These are phyloP conservation scores for Russula abietina DNA, from an alignment of 768 basidiomycete genomes.

Conservation along the genomic window DNA sequence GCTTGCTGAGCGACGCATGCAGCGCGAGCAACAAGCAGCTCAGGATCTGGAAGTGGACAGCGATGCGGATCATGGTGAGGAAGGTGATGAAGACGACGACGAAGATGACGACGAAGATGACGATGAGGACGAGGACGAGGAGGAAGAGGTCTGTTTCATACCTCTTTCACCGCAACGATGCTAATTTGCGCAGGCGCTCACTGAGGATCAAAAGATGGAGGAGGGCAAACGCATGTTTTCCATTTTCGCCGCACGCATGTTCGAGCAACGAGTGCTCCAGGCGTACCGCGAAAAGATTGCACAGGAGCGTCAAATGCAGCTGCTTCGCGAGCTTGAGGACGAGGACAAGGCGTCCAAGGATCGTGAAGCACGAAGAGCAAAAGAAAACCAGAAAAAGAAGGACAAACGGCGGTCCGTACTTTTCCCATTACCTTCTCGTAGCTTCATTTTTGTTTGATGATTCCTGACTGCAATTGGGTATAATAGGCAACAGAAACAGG, in stretches of 20 bases:
- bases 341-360: slow-evolving; percentile 86
- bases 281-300: slow-evolving; percentile 97
- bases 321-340: slow-evolving; percentile 91
- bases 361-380: slow-evolving; percentile 86
- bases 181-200: slow-evolving; percentile 52
- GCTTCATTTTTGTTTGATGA: slow-evolving; percentile 11
- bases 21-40: slow-evolving; percentile 70
- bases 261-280: slow-evolving; percentile 95
- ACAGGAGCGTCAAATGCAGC: slow-evolving; percentile 88
- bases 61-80: slow-evolving; percentile 47
- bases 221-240: slow-evolving; percentile 99
- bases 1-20: slow-evolving; percentile 89
- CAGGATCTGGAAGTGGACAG: slow-evolving; percentile 41
- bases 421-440: slow-evolving; percentile 9
- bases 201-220: slow-evolving; percentile 98
- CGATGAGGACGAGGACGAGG: slow-evolving; percentile 48
- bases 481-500: slow-evolving; percentile 79
- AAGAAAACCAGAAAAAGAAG: slow-evolving; percentile 97
- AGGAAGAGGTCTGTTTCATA: slow-evolving; percentile 28
- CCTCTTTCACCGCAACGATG: slow-evolving; percentile 16
- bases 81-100: slow-evolving; percentile 45
- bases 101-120: slow-evolving; percentile 47
- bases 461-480: background rate
- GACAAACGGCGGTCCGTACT: slow-evolving; percentile 83
- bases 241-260: slow-evolving; percentile 99